These are phyloP conservation scores for Pythium aquatile DNA, from an alignment of 352 stramenopile species.

Conservation along the genomic window DNA sequence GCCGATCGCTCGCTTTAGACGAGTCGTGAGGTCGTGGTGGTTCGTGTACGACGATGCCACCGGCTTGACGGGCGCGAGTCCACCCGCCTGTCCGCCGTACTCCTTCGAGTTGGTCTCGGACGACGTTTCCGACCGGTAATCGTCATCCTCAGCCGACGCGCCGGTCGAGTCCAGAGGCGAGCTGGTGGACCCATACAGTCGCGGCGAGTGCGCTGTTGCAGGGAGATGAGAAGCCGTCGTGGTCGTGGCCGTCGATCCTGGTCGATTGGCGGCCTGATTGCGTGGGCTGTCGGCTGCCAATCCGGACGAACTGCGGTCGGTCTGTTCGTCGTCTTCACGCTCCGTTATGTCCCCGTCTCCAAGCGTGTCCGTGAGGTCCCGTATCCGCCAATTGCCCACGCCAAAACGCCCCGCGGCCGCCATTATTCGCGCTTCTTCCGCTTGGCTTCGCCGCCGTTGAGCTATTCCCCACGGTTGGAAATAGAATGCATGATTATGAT, in stretches of 20 bases:
- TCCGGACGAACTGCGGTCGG: conserved; percentile 25
- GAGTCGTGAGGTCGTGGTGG: conserved; percentile 56
- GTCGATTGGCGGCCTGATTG: background rate
- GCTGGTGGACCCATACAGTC: conserved; percentile 19
- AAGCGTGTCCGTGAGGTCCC: conserved; percentile 4
- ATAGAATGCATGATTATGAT: conserved; percentile 11
- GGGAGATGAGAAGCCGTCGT: background rate
- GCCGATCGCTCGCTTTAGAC: conserved; percentile 53
- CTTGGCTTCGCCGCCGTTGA: conserved; percentile 1
- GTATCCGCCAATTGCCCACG: conserved; percentile 15
- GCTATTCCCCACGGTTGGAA: conserved; percentile 1
- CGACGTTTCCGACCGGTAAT: conserved; percentile 73
- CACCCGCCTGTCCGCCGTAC: conserved; percentile 6
- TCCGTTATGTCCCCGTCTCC: conserved; percentile 30
- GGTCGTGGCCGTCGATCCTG: background rate
- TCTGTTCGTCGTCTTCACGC: conserved; percentile 31
- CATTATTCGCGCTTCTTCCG: background rate
- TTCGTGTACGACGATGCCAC: conserved; percentile 53
- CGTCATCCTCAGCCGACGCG: conserved; percentile 69
- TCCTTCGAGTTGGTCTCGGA: conserved; percentile 47
- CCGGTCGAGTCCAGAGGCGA: conserved; percentile 56
- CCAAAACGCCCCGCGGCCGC: background rate
- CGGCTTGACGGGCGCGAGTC: conserved; percentile 28
- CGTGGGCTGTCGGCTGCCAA: conserved; percentile 21
- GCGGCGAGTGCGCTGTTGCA: conserved; percentile 18